Evolutionary conservation across 768 basidiomycete species (phyloP), one percentile per base, ranked within the genome.

Genomic region (Pleurotus tuber-regium): DNA sequence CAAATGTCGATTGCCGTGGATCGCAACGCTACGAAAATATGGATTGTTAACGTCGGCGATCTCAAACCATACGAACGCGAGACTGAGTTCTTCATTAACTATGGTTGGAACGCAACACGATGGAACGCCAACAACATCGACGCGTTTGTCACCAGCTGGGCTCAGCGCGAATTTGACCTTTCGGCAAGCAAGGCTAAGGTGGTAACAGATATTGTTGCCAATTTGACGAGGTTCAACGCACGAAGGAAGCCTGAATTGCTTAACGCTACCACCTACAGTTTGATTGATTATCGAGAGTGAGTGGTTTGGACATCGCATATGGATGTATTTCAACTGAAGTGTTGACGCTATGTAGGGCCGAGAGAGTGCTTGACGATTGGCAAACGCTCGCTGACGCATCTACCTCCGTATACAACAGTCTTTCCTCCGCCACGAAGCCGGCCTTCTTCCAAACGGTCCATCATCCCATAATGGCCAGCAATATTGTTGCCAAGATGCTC

Each of bases 1-100:
- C 85, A 87, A 70, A 77, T 89, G 76, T 82, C 83, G 19, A 70
- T 86, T 18, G 82, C 85, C 1, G 72, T 80, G 10, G 77, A 79
- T 14, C 77, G 81, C 23, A 70, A 82, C 23, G 83, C 84, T 6
- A 77, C 71, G 10, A 71, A 72, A 12, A 67, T 89, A 40, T 87
- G 85, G 84, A 77, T 89, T 38, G 64, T 89, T 50, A 89, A 88
- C 61, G 86, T 89, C 50, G 87, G 87, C 12, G 86, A 88, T 57
- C 66, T 89, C 46, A 88, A 88, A 62, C 86, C 85, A 2, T 83
- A 83, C 54, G 87, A 89, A 57, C 78, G 84, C 46, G 79, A 84
- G 46, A 83, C 73, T 25, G 85, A 87, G 57, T 86, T 84, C 63
- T 88, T 85, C 74, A 66, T 89, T 57, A 72, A 67, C 12, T 77